These are phyloP conservation scores for Tolypocladium ophioglossoides DNA, from an alignment of 2,329 filamentous ascomycete species.

Conservation along the genomic window DNA sequence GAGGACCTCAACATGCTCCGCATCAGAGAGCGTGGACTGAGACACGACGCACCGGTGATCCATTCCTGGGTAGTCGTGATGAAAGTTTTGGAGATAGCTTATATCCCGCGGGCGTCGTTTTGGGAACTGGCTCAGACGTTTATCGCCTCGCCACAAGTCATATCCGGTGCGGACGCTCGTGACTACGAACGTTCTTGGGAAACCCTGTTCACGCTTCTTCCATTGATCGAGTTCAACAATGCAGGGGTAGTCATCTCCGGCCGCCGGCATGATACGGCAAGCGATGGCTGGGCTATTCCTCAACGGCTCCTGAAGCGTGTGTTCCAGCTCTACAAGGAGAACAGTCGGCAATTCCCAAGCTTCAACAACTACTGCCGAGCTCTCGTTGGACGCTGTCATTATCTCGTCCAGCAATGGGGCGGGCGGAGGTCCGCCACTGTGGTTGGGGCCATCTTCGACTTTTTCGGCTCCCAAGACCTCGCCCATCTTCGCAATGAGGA, in stretches of 20 bases:
- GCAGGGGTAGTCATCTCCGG: conserved; percentile 34
- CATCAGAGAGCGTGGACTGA: conserved; percentile 41
- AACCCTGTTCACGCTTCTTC: conserved; percentile 48
- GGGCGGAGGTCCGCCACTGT: conserved; percentile 49
- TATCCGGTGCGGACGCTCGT: conserved; percentile 29
- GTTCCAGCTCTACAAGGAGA: conserved; percentile 47
- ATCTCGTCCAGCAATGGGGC: conserved; percentile 54
- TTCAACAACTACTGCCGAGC: conserved; percentile 58
- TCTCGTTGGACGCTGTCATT: conserved; percentile 49
- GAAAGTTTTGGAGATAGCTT: conserved; percentile 37
- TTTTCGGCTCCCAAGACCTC: conserved; percentile 53
- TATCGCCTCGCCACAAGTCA: conserved; percentile 24
- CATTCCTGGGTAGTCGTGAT: conserved; percentile 51
- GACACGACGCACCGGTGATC: conserved; percentile 29
- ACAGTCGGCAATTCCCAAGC: conserved; percentile 42
- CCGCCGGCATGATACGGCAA: conserved; percentile 14
- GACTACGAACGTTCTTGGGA: conserved; percentile 48
- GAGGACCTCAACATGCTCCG: conserved; percentile 32
- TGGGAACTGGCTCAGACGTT: conserved; percentile 46
- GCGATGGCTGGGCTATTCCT: conserved; percentile 50
- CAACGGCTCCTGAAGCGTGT: conserved; percentile 46
- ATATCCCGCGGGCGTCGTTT: conserved; percentile 43
- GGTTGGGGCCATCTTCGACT: conserved; percentile 54
- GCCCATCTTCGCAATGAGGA: conserved; percentile 56
- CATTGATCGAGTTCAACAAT: conserved; percentile 49